Evolutionary conservation across 1,284 basidiomycete species (phyloP), one percentile per base, ranked within the genome.

Genomic region (Malassezia japonica): DNA sequence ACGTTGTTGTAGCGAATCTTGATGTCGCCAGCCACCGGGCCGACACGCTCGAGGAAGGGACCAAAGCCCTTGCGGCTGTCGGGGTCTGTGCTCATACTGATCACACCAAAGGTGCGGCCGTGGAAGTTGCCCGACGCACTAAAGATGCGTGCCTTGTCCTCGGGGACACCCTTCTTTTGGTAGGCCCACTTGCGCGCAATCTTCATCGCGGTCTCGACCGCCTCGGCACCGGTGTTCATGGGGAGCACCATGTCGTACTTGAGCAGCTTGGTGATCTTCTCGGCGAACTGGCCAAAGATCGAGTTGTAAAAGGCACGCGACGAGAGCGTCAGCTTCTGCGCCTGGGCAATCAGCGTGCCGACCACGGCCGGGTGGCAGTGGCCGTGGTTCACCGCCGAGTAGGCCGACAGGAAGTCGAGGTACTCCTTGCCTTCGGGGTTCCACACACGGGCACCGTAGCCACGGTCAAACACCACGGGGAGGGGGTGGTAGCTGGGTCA

Each of bases 161-260:
- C 82, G 27, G 82, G 78, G 34, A 90, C 84, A 42, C 82, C 83
- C 78, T 90, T 96, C 77, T 83, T 63, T 40, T 50, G 53, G 56
- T 74, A 74, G 7, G 64, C 70, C 72, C 72, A 74, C 57, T 72
- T 73, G 46, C 72, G 64, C 27, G 70, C 62, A 32, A 74, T 57
- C 60, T 79, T 79, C 72, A 81, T 50, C 12, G 61, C 57, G 4
- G 63, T 62, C 75, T 94, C 87, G 33, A 98, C 92, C 7, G 92
- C 92, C 73, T 98, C 92, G 2, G 90, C 91, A 36, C 92, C 92
- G 0, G 92, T 98, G 79, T 98, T 98, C 90, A 98, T 95, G 20
- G 92, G 92, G n/a, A 98, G 79, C 9, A 96, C 88, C 83, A 91
- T 91, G 40, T 75, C 74, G 58, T 75, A 75, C 4, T 74, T 70